A percentile compares a stretch with the other conserved stretches of the same genome.
Conservation (phyloP, 805 yeast species). For the Starmera caribaea region DNA sequence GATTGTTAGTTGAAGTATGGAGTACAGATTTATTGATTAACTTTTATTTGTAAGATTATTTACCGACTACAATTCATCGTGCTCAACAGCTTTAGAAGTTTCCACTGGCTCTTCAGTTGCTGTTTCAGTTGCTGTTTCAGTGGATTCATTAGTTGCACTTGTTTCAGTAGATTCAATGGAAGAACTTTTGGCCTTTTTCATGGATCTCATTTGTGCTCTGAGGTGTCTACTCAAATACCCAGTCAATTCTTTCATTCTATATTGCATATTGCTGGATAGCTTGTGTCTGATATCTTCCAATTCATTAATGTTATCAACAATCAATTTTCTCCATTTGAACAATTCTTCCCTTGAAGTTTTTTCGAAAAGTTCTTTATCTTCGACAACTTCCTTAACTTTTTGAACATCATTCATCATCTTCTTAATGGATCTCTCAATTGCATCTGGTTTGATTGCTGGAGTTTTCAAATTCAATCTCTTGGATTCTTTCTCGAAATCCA, state of each 20-base stretch:
- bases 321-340: conserved; percentile 20
- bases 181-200: conserved; percentile 6
- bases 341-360: conserved; percentile 19
- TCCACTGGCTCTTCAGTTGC: not conserved
- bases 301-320: conserved; percentile 13
- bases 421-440: conserved; percentile 18
- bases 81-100: not conserved
- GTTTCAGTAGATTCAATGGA: not conserved
- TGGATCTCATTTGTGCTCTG: conserved; percentile 13
- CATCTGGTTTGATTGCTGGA: conserved; percentile 17
- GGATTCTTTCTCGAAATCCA: conserved; percentile 46
- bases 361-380: conserved; percentile 10
- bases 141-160: no score
- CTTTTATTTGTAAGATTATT: no score
- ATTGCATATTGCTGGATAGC: conserved; percentile 15
- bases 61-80: not conserved
- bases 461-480: conserved; percentile 27
- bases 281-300: conserved; percentile 9
- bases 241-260: conserved; percentile 22
- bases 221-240: conserved; percentile 4
- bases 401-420: conserved; percentile 20
- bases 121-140: not conserved
- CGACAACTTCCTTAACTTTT: conserved; percentile 18
- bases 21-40: no score
- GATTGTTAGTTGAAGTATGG: no score